Evolutionary conservation across 176 grass and related monocot species (phyloP).

Genomic region (Oryza brachyantha): DNA sequence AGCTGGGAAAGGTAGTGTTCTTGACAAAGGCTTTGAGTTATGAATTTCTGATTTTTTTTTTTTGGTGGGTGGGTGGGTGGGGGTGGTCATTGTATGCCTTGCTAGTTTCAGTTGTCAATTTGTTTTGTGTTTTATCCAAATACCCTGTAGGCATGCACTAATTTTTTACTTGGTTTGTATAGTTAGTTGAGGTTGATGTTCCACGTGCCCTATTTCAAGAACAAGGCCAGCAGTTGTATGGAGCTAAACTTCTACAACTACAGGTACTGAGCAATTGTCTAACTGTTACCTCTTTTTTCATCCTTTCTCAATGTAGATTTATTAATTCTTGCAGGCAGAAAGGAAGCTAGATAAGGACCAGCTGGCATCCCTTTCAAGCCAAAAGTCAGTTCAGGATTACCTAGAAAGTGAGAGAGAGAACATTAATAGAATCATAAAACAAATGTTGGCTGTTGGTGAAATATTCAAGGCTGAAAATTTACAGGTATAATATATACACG

Average conservation of each 20-base stretch:
- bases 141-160: constrained; percentile 2
- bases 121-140: constrained; percentile 5
- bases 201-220: constrained; percentile 90
- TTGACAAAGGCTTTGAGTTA: constrained; percentile 30
- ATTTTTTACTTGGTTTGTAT: constrained; percentile 36
- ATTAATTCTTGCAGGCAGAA: constrained; percentile 59
- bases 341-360: constrained; percentile 85
- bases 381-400: constrained; percentile 68
- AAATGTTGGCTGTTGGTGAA: constrained; percentile 89
- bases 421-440: constrained; percentile 81
- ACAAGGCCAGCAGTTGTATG: constrained; percentile 94
- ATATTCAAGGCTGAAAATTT: constrained; percentile 95
- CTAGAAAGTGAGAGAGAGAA: constrained; percentile 75
- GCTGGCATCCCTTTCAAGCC: constrained; percentile 65
- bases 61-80: too few species aligned
- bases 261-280: constrained; percentile 53
- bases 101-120: background rate
- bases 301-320: constrained; percentile 34
- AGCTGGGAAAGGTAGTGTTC: constrained; percentile 58
- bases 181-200: constrained; percentile 95
- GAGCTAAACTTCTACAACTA: constrained; percentile 82
- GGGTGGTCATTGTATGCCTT: background rate
- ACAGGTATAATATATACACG: constrained; percentile 51
- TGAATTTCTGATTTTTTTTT: background rate
- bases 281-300: constrained; percentile 9